Percentiles rank a stretch among this genome's conserved stretches.
Evolutionary conservation across 257 asterid species (phyloP).

Genomic region (Gardenia jasminoides): DNA sequence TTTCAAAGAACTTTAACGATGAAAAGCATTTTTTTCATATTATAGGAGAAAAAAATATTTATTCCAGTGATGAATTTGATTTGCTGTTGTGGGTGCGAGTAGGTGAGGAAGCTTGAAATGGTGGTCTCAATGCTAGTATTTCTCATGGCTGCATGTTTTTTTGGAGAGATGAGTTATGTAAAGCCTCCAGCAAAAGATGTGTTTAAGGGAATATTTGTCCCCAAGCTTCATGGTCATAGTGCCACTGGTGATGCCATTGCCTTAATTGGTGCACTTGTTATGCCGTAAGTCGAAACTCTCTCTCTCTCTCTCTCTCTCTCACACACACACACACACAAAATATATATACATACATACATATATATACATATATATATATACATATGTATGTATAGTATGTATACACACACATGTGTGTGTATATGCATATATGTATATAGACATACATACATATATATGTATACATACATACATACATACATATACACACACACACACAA

Average conservation of each 20-base stretch:
- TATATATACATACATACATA: not conserved
- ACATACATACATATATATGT: too few relatives aligned
- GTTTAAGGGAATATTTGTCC: slow-evolving; percentile 73
- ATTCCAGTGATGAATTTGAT: too few relatives aligned
- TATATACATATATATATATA: not conserved
- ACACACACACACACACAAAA: too few relatives aligned
- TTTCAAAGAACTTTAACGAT: too few relatives aligned
- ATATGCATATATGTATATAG: too few relatives aligned
- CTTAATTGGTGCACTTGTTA: slow-evolving; percentile 82
- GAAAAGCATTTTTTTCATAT: too few relatives aligned
- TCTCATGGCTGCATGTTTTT: slow-evolving; percentile 85
- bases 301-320: too few relatives aligned
- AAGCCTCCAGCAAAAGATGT: slow-evolving; percentile 72
- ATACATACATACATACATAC: too few relatives aligned
- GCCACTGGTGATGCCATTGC: slow-evolving; percentile 91
- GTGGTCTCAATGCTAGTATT: slow-evolving; percentile 72
- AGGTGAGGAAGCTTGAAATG: slow-evolving; percentile 84
- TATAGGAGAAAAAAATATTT: too few relatives aligned
- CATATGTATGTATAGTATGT: too few relatives aligned
- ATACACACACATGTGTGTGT: too few relatives aligned
- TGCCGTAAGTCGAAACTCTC: slow-evolving; percentile 71
- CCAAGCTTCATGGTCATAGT: slow-evolving; percentile 67
- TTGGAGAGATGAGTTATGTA: slow-evolving; percentile 76
- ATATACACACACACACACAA: too few relatives aligned
- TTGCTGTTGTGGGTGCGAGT: not conserved